phyloP scores from a whole-genome alignment of 176 grass and related monocot species.

The Areca catechu region DNA sequence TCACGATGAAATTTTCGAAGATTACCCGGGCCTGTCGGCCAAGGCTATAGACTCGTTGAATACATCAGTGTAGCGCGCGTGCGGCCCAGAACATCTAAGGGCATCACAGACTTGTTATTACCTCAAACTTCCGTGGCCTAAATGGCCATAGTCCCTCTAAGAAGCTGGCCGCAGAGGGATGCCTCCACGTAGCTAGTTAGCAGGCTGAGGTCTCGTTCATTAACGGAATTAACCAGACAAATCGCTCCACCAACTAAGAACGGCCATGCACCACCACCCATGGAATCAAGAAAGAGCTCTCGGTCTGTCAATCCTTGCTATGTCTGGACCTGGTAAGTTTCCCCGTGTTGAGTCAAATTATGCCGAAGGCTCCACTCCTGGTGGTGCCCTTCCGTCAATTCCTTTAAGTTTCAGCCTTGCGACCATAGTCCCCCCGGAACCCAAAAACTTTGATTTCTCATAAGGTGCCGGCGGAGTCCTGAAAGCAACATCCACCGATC shows the following conservation, averaged over 20 bases:
- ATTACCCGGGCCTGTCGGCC: constrained; percentile 53
- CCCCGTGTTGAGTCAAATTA: constrained; percentile 37
- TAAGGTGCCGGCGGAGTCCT: constrained; percentile 60
- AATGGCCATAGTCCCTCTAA: constrained; percentile 36
- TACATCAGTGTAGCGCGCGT: constrained; percentile 47
- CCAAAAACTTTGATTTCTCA: constrained; percentile 92
- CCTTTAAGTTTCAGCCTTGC: no score
- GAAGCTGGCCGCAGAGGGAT: constrained; percentile 22
- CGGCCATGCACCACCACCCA: no score
- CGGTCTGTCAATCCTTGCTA: constrained; percentile 34
- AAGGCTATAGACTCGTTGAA: constrained; percentile 64
- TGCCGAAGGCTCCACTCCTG: no score
- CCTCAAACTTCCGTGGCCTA: constrained; percentile 35
- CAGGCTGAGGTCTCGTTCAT: constrained; percentile 58
- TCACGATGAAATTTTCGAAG: constrained; percentile 56
- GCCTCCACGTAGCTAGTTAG: constrained; percentile 75
- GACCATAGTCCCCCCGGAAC: constrained; percentile 24
- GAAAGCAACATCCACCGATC: constrained; percentile 60
- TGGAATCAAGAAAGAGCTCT: constrained; percentile 3
- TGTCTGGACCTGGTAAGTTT: constrained; percentile 43
- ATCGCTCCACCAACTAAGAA: constrained; percentile 32
- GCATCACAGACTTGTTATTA: constrained; percentile 37
- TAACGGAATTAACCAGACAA: constrained; percentile 61
- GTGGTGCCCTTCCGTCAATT: no score
- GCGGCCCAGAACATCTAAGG: constrained; percentile 36